Base-by-base conservation (phyloP, 305 asterid genomes). In the Caryopteris hybrid region DNA sequence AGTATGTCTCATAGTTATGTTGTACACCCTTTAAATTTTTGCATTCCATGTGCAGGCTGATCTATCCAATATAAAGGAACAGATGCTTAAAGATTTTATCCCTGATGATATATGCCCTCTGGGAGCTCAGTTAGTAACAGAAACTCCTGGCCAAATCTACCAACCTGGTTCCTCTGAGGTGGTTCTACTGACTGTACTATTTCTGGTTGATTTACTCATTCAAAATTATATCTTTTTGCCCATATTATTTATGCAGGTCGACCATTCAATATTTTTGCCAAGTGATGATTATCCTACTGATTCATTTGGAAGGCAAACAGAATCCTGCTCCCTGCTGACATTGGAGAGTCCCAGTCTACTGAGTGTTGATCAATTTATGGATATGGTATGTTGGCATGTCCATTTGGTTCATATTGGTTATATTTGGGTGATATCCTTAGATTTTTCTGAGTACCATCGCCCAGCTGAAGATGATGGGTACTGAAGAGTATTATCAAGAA, bases 291-390 rank as follows among this genome's bases (percentile, higher is more conserved):
- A 64, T 78, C 86, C 85, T 48, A 76, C 82, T 10, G 86, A 80
- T 64, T 81, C 92, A 73, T 72, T 77, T 63, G 77, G 68, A 39
- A 86, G 84, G 64, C 84, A 76, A 70, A 47, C 79, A 45, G 80
- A 80, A 76, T 58, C 85, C 58, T 64, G 80, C 80, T 80, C 85
- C 61, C 86, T 76, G 20, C 66, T 82, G 73, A 78, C 89, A 31
- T 31, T 80, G 70, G 89, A 77, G 64, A 86, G 84, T 74, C 92
- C 92, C 68, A 67, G 72, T 76, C 85, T 94, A 72, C 78, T 91
- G 81, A 85, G 89, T 55, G 96, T 89, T 25, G 82, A 92, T 71
- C 96, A 95, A 66, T 85, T 95, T 81, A 74, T 95, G 66, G 95
- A 91, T 69, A 89, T 92, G 81, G 96, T 88, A 92, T 42, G 86